Conservation (phyloP, 257 asterid genomes). For the Solanum virginianum region DNA sequence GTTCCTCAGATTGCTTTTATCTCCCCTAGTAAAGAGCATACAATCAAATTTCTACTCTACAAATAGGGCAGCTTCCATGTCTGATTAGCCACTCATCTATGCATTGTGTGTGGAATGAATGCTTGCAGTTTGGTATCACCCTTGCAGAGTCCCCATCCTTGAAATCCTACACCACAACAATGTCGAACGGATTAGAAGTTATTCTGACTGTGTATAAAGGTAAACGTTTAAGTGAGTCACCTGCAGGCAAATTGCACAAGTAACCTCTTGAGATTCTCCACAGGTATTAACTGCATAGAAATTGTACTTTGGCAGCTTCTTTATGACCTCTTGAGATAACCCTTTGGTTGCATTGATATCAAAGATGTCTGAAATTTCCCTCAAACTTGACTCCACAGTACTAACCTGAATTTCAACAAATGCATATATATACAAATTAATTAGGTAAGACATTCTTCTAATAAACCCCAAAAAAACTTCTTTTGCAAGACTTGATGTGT, state of each 20-base stretch:
- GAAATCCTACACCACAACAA: conserved; percentile 40
- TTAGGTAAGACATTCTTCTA: neutral
- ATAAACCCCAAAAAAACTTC: neutral
- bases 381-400: conserved; percentile 52
- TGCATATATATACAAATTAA: neutral
- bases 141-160: conserved; percentile 48
- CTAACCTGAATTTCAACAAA: conserved; percentile 34
- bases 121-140: conserved; percentile 51
- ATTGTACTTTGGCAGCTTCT: conserved; percentile 36
- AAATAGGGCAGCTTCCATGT: conserved; percentile 71
- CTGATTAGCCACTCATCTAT: conserved; percentile 73
- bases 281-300: conserved; percentile 6
- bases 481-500: neutral
- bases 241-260: conserved; percentile 77
- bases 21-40: neutral
- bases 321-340: conserved; percentile 35
- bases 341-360: conserved; percentile 48
- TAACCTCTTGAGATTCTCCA: conserved; percentile 12
- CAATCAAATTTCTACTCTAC: conserved; percentile 41
- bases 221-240: neutral
- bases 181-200: neutral
- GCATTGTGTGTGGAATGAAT: conserved; percentile 58
- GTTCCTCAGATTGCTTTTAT: neutral
- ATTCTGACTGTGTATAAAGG: neutral
- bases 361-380: conserved; percentile 75